These are phyloP conservation scores for Moricandia moricandioides DNA, from an alignment of 345 rosid species.

Conservation along the genomic window DNA sequence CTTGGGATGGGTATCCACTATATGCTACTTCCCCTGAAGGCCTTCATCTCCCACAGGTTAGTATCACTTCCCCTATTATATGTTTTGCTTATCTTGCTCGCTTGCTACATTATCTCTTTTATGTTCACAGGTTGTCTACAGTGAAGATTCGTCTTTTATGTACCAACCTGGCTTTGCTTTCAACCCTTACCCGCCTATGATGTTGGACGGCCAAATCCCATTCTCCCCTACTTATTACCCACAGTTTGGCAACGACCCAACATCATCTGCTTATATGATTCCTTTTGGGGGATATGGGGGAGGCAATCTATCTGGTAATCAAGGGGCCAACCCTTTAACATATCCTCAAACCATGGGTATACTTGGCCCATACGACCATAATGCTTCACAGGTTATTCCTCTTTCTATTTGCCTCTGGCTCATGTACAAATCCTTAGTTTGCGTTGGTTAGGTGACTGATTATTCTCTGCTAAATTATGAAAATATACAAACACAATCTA, in stretches of 20 bases:
- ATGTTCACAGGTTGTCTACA: slow-evolving; percentile 50
- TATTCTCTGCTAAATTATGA: not conserved
- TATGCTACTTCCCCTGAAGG: slow-evolving; percentile 49
- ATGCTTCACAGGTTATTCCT: slow-evolving; percentile 49
- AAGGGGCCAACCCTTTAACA: slow-evolving; percentile 40
- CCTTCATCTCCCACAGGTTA: slow-evolving; percentile 54
- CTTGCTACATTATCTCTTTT: not conserved
- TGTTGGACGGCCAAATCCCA: slow-evolving; percentile 62
- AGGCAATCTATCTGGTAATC: slow-evolving; percentile 40
- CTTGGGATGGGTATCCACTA: slow-evolving; percentile 56
- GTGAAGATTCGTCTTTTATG: slow-evolving; percentile 52
- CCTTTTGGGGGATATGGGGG: slow-evolving; percentile 58
- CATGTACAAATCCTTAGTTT: not conserved
- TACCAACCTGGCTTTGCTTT: slow-evolving; percentile 53
- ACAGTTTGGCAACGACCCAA: slow-evolving; percentile 32
- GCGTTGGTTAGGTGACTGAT: not conserved
- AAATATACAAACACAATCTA: not conserved
- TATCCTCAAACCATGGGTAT: slow-evolving; percentile 68
- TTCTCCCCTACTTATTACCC: slow-evolving; percentile 48
- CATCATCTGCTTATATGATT: slow-evolving; percentile 44
- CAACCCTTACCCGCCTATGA: slow-evolving; percentile 52
- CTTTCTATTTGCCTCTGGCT: not conserved
- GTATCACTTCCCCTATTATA: not conserved
- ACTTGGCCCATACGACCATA: slow-evolving; percentile 67
- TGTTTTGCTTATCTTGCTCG: not conserved